Evolutionary conservation across 345 rosid genomes (phyloP).

Genomic region (Eucalyptus curtisii): DNA sequence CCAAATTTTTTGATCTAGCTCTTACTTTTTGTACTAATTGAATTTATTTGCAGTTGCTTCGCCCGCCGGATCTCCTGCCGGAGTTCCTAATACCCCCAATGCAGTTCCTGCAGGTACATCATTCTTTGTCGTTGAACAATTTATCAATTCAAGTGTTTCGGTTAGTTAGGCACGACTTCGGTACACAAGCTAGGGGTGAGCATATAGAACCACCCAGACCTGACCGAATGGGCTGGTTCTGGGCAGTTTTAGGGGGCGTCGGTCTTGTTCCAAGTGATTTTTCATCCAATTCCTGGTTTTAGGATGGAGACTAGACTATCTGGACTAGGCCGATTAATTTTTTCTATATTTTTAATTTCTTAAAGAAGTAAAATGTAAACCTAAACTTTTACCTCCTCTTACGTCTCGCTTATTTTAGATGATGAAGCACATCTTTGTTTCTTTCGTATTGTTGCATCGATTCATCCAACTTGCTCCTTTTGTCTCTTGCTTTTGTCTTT

Average conservation of each 20-base stretch:
- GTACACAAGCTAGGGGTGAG: not conserved
- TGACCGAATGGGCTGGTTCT: rapidly evolving
- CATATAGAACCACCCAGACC: too few relatives aligned
- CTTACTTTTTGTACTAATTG: not conserved
- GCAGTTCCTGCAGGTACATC: constrained; percentile 33
- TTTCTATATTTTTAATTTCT: too few relatives aligned
- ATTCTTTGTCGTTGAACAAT: not conserved
- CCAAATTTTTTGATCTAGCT: not conserved
- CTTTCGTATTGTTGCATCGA: too few relatives aligned
- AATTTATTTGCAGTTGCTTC: constrained; percentile 11
- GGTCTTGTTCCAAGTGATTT: too few relatives aligned
- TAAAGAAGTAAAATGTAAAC: too few relatives aligned
- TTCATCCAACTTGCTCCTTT: too few relatives aligned
- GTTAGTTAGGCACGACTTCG: not conserved
- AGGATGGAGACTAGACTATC: rapidly evolving
- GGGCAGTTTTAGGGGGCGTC: rapidly evolving
- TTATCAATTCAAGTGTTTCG: not conserved
- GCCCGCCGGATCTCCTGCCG: constrained; percentile 22
- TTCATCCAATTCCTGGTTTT: too few relatives aligned
- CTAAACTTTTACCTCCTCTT: too few relatives aligned
- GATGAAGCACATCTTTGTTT: too few relatives aligned
- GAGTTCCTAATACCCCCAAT: constrained; percentile 18
- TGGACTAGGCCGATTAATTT: rapidly evolving
- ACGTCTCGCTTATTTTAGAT: too few relatives aligned
- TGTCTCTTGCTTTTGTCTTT: too few relatives aligned